A percentile compares a stretch with the other conserved stretches of the same genome.
These are phyloP conservation scores for Coemansia sp. DNA, from an alignment of 371 early-diverging fungal species.

Conservation along the genomic window DNA sequence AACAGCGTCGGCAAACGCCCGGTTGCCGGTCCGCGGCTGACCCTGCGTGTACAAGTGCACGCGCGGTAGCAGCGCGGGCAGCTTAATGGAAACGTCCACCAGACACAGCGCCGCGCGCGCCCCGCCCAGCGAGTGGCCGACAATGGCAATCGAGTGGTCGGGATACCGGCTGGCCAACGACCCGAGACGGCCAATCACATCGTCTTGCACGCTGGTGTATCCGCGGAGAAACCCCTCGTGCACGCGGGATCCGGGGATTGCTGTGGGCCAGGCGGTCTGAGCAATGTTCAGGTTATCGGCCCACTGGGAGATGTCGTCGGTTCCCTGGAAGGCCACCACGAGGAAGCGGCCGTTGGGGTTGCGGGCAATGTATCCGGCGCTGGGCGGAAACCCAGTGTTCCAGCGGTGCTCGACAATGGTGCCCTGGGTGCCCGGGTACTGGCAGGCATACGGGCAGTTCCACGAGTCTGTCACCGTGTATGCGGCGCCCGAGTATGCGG, in stretches of 20 bases:
- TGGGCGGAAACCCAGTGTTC: slow-evolving; percentile 25
- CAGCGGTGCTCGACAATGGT: slow-evolving; percentile 38
- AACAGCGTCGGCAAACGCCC: slow-evolving; percentile 21
- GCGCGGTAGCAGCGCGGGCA: slow-evolving; percentile 11
- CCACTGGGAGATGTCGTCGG: slow-evolving; percentile 30
- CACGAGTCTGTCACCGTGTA: slow-evolving; percentile 31
- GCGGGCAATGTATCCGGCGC: slow-evolving; percentile 44
- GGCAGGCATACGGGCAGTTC: slow-evolving; percentile 37
- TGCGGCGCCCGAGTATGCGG: slow-evolving; percentile 44
- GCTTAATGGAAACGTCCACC: slow-evolving; percentile 13
- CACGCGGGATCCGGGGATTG: slow-evolving; percentile 24
- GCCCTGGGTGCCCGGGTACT: slow-evolving; percentile 37
- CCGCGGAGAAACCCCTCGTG: slow-evolving; percentile 42
- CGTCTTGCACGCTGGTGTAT: slow-evolving; percentile 20
- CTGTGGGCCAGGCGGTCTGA: slow-evolving; percentile 23
- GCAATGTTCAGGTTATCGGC: slow-evolving; percentile 21
- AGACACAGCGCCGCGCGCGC: slow-evolving; percentile 31
- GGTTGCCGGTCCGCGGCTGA: slow-evolving; percentile 23
- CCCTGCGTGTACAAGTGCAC: slow-evolving; percentile 34
- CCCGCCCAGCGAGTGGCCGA: slow-evolving; percentile 41
- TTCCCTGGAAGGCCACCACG: slow-evolving; percentile 44
- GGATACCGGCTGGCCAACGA: slow-evolving; percentile 18
- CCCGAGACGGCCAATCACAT: slow-evolving; percentile 16
- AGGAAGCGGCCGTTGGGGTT: slow-evolving; percentile 25
- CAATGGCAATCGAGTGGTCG: slow-evolving; percentile 16